Conservation (phyloP, 805 yeast species). For the Wickerhamomyces kurtzmanii region DNA sequence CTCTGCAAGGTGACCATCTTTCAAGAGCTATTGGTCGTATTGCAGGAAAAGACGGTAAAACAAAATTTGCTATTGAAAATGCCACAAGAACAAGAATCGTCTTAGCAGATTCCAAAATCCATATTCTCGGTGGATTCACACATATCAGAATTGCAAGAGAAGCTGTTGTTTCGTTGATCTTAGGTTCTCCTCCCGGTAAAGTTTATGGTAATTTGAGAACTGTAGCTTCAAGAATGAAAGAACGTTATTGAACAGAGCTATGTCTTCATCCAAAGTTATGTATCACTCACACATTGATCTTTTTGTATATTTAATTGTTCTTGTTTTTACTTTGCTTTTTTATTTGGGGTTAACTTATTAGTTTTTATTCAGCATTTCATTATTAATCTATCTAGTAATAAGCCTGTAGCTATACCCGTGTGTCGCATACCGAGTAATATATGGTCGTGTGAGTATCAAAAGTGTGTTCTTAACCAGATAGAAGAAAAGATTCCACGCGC, state of each 20-base stretch:
- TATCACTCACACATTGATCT: neutral
- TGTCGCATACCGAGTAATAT: too few relatives aligned
- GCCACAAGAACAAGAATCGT: slow-evolving; percentile 98
- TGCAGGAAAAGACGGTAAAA: slow-evolving; percentile 99
- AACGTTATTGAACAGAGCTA: slow-evolving; percentile 52
- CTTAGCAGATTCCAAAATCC: slow-evolving; percentile 92
- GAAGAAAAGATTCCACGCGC: too few relatives aligned
- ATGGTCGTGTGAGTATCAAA: too few relatives aligned
- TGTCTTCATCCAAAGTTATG: neutral
- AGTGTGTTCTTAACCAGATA: too few relatives aligned
- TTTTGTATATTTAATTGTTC: neutral
- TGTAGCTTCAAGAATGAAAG: slow-evolving; percentile 95
- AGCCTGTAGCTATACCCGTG: too few relatives aligned
- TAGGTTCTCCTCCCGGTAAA: slow-evolving; percentile 98
- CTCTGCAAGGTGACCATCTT: slow-evolving; percentile 90
- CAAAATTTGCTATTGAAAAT: slow-evolving; percentile 96
- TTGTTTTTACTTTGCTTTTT: neutral
- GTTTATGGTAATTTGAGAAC: slow-evolving; percentile 96
- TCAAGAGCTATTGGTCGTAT: slow-evolving; percentile 99
- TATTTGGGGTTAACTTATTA: too few relatives aligned
- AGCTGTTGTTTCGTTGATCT: slow-evolving; percentile 85
- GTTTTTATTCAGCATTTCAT: too few relatives aligned
- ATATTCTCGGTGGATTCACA: slow-evolving; percentile 92
- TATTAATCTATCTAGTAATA: too few relatives aligned
- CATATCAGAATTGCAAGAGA: slow-evolving; percentile 99